Base-by-base conservation (phyloP, 352 stramenopile genomes). In the Poterioochromonas sp. region DNA sequence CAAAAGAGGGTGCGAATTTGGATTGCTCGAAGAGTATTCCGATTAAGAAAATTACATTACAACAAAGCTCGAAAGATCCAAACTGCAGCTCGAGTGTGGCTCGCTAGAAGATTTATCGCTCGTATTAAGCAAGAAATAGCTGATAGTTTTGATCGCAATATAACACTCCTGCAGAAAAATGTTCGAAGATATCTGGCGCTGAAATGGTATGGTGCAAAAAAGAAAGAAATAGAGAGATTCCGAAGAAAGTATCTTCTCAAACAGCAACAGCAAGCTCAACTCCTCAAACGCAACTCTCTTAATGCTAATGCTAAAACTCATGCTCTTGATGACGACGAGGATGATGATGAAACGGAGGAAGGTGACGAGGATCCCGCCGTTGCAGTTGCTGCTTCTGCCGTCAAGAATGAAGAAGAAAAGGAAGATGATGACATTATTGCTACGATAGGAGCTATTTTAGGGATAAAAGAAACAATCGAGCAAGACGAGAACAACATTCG, bases 1-100 rank as follows among this genome's bases (percentile, higher is more conserved):
- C 71, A 78, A 49, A 78, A 78, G 47, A 22, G 71, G 11, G 47
- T 78, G n/a, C 8, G 71, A 32, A 78, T 78, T 51, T 41, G 71
- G 20, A 78, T 78, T 53, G 71, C 71, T 26, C 8, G 37, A 34
- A 58, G 32, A 35, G 39, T 78, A 15, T 78, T 68, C 47, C 1
- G n/a, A 47, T 29, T 47, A 12, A 63, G 37, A 68, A 3, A 41
- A 44, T 22, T 63, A 12, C 43, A 37, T 22, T 8, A 65, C 8
- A 18, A 37, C 11, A 44, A 11, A 15, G 71, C 71, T 11, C 15
- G 71, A 34, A 65, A 1, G 39, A 78, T 78, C 47, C 71, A 78
- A 53, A 53, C 71, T 11, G 29, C 1, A 35, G 37, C 37, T 40
- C n/a, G 71, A 20, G 47, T 78, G 5, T 78, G 26, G 71, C 35